Evolutionary conservation across 352 stramenopile species (phyloP).

Genomic region (Globisporangium takayamanum): DNA sequence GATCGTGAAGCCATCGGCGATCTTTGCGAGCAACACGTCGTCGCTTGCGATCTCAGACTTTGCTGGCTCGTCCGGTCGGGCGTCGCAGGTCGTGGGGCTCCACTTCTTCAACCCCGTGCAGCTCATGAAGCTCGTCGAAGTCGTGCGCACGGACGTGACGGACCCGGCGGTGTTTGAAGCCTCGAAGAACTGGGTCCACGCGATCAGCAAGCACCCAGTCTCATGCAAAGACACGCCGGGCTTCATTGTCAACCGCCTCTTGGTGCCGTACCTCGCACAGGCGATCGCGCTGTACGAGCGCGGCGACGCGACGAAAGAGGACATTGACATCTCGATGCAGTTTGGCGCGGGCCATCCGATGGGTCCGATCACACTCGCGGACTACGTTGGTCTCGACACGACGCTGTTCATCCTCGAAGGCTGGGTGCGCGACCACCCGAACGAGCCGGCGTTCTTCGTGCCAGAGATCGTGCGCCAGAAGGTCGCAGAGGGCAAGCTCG

Average conservation of each 20-base stretch:
- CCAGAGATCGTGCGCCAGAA: slow-evolving; percentile 89
- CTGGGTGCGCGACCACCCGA: slow-evolving; percentile 94
- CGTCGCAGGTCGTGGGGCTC: slow-evolving; percentile 93
- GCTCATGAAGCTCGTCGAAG: slow-evolving; percentile 95
- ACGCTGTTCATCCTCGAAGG: slow-evolving; percentile 94
- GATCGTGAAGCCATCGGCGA: slow-evolving; percentile 87
- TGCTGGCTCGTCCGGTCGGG: slow-evolving; percentile 86
- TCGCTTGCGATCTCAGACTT: slow-evolving; percentile 94
- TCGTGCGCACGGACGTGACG: slow-evolving; percentile 93
- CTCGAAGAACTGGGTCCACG: slow-evolving; percentile 84
- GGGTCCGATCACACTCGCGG: slow-evolving; percentile 90
- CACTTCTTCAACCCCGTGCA: slow-evolving; percentile 99
- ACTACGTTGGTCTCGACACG: slow-evolving; percentile 97
- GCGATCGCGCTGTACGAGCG: slow-evolving; percentile 94
- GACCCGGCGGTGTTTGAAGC: slow-evolving; percentile 27
- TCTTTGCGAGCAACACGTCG: slow-evolving; percentile 97
- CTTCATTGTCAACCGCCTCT: slow-evolving; percentile 97
- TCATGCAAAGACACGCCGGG: slow-evolving; percentile 94
- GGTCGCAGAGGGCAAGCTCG: slow-evolving; percentile 91
- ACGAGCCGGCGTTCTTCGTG: slow-evolving; percentile 95
- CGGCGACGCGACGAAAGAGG: slow-evolving; percentile 90
- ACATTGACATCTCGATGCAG: slow-evolving; percentile 98
- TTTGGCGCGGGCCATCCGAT: slow-evolving; percentile 97
- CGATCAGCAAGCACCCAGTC: slow-evolving; percentile 93
- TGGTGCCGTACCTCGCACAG: slow-evolving; percentile 75